These are phyloP conservation scores for Phyllosticta citriasiana DNA, from an alignment of 2,329 filamentous ascomycete genomes.

Conservation along the genomic window DNA sequence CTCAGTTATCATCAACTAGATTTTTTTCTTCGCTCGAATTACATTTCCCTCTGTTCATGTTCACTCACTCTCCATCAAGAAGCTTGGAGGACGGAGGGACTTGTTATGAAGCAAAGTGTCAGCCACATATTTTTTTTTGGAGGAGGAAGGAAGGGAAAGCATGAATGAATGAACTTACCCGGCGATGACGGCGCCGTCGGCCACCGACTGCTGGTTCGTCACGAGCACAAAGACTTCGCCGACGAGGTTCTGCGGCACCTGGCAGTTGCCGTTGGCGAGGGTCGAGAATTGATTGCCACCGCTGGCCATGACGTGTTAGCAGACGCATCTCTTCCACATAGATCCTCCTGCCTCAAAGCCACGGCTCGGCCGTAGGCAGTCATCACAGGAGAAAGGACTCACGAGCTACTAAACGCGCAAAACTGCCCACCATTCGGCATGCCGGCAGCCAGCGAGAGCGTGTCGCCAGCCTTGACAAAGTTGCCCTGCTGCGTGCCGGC, in stretches of 20 bases:
- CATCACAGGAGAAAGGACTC: constrained; percentile 24
- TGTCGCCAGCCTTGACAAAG: constrained; percentile 19
- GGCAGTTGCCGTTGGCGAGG: constrained; percentile 48
- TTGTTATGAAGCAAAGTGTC: neutral
- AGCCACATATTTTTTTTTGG: neutral
- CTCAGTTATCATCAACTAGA: no score
- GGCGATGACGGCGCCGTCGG: constrained; percentile 48
- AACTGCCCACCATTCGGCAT: constrained; percentile 39
- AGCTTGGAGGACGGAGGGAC: constrained; percentile 5
- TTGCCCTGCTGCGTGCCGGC: neutral
- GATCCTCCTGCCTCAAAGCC: no score
- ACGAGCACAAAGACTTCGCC: constrained; percentile 61
- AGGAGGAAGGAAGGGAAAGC: neutral
- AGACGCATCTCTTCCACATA: neutral
- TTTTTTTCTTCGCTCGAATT: no score
- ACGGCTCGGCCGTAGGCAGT: no score
- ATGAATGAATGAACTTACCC: constrained; percentile 28
- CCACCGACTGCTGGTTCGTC: constrained; percentile 36
- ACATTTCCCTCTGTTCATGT: no score
- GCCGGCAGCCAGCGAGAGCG: constrained; percentile 27
- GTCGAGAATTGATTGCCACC: constrained; percentile 40
- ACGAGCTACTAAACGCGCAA: constrained; percentile 59
- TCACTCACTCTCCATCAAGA: neutral
- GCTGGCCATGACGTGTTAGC: constrained; percentile 19
- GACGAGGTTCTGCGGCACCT: constrained; percentile 50